Base-by-base conservation (phyloP, 2,329 filamentous ascomycete species). In the Colletotrichum sp. region DNA sequence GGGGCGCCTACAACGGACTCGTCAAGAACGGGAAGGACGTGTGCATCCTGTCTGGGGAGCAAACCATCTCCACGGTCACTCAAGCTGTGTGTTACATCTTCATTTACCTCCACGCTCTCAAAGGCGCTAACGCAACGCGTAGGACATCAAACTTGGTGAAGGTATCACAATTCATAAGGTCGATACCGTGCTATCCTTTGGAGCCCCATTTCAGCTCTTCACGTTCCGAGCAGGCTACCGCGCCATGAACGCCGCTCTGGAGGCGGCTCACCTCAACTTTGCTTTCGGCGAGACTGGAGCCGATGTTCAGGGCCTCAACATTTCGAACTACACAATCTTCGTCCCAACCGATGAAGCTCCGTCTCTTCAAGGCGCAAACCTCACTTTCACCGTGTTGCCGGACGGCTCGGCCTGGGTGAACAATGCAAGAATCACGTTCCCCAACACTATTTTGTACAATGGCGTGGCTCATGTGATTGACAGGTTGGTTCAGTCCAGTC, bases 341-440 rank as follows among this genome's bases (percentile, higher is more conserved):
- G 94, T 94, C 4, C 96, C 96, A 0, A 92, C 91, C 2, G 92
- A 98, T 82, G 86, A 89, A 67, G 95, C 95, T 8, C 77, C 76
- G 8, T 80, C 78, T 12, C 76, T 81, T 0, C 79, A 81, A 60
- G 80, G 80, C 0, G 74, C 52, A 4, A 77, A 81, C 18, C 18
- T 82, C 67, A 81, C 79, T 0, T 78, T 84, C 55, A 83, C 81
- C 16, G 81, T 84, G 30, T 72, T 79, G 8, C 77, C 80, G n/a
- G 79, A 82, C 57, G 80, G 81, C 7, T 79, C 78, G 15, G 80
- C 79, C 5, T 84, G 79, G 79, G 81, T 84, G 1, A 83, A 84
- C 13, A 78, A 78, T 13, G 83, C 83, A 0, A 82, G 79, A 71
- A 83, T 84, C 36, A 75, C 82, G 3, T 78, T 80, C 7, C 78